Evolutionary conservation across 306 rosid genomes (phyloP).

Genomic region (Dryas drummondii): DNA sequence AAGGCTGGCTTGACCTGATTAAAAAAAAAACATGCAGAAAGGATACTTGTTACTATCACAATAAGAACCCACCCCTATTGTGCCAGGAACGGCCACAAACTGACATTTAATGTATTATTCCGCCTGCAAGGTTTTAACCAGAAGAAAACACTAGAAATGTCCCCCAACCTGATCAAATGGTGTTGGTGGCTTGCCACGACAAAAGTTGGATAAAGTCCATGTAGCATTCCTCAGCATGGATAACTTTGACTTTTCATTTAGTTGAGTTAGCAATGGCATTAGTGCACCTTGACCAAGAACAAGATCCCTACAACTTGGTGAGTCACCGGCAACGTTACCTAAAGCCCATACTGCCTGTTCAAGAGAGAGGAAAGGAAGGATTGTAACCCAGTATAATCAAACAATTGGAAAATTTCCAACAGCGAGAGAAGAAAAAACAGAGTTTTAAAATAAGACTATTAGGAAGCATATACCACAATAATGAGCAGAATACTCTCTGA

Average conservation of each 20-base stretch:
- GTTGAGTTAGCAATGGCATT: slow-evolving; percentile 44
- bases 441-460: not conserved
- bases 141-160: not conserved
- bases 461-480: not conserved
- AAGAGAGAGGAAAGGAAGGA: slow-evolving; percentile 15
- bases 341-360: slow-evolving; percentile 61
- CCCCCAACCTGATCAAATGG: slow-evolving; percentile 54
- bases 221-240: slow-evolving; percentile 65
- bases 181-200: slow-evolving; percentile 63
- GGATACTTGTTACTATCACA: not conserved
- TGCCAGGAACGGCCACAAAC: not conserved
- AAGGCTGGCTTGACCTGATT: slow-evolving; percentile 69
- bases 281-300: slow-evolving; percentile 59
- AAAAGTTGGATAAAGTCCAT: slow-evolving; percentile 63
- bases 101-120: not conserved
- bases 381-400: not conserved
- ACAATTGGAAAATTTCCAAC: not conserved
- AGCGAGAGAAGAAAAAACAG: not conserved
- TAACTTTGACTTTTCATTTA: slow-evolving; percentile 55
- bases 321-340: slow-evolving; percentile 70
- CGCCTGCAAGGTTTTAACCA: not conserved
- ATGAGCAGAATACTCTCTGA: not conserved
- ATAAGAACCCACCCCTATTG: not conserved
- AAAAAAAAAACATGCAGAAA: slow-evolving; percentile 13
- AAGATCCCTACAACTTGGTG: slow-evolving; percentile 60